phyloP scores from a whole-genome alignment of 2,329 filamentous ascomycete species.

The Paraphaeosphaeria minitans region DNA sequence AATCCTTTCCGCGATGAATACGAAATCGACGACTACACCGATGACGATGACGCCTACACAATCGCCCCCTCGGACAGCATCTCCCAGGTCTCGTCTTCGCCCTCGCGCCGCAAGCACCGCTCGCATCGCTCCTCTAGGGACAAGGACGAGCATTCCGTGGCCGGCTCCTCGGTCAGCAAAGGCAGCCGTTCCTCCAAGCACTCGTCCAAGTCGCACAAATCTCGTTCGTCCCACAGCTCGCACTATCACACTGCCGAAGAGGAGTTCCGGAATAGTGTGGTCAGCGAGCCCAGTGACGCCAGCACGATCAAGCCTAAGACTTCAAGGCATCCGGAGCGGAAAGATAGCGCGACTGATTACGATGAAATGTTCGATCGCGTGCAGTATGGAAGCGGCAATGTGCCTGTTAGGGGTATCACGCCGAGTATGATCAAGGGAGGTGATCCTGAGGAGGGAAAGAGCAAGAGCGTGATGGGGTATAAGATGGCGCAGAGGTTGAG shows the following conservation, averaged over 20 bases:
- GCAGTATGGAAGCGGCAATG: slow-evolving; percentile 39
- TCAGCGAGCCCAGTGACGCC: slow-evolving; percentile 43
- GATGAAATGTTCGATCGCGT: slow-evolving; percentile 32
- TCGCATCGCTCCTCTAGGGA: slow-evolving; percentile 32
- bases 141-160: slow-evolving; percentile 19
- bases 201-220: slow-evolving; percentile 34
- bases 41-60: slow-evolving; percentile 50
- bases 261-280: slow-evolving; percentile 24
- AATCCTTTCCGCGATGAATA: slow-evolving; percentile 42
- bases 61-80: slow-evolving; percentile 56
- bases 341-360: slow-evolving; percentile 41
- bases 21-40: slow-evolving; percentile 45
- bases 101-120: slow-evolving; percentile 35
- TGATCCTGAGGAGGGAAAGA: slow-evolving; percentile 32
- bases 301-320: slow-evolving; percentile 39
- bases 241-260: slow-evolving; percentile 28
- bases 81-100: slow-evolving; percentile 40
- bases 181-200: slow-evolving; percentile 32
- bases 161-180: slow-evolving; percentile 33
- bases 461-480: slow-evolving; percentile 44
- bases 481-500: slow-evolving; percentile 39
- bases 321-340: slow-evolving; percentile 25
- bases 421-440: slow-evolving; percentile 42
- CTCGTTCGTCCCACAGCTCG: slow-evolving; percentile 19
- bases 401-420: slow-evolving; percentile 44